Evolutionary conservation across 257 asterid species (phyloP), one percentile per base, ranked within the genome.

Genomic region (Penstemon eatonii): DNA sequence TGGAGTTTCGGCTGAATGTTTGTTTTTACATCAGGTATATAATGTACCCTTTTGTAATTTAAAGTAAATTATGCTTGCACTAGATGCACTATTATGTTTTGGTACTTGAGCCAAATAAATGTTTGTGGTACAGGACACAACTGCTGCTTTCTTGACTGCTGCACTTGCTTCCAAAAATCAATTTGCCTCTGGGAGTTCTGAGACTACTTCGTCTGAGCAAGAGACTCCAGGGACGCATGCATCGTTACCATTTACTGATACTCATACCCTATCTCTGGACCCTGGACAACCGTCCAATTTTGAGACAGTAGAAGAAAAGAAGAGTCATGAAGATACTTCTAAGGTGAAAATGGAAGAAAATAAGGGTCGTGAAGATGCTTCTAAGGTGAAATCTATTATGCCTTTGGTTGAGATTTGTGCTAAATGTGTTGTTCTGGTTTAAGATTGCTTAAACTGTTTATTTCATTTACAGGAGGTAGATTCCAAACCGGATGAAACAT

Each of bases 81-180:
- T 40, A 50, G n/a, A 40, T 66, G 38, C 18, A 39, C 42, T 71
- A 13, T 33, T 33, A 0, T 69, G 40, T 51, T 70, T 62, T 52
- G 5, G 61, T 49, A 40, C 59, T 49, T 33, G 45, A 36, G 56
- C 54, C 10, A 61, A 46, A 5, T 43, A 47, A 47, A 65, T 62
- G 51, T 45, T 64, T 79, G 57, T 79, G 67, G 53, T 81, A 47
- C 75, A 93, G 99, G 97, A 90, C 73, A 82, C 96, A 65, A 79
- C 98, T 76, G 89, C 95, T 25, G 82, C 95, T 63, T 82, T 82
- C 77, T 79, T 92, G 85, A 68, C 85, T 70, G 87, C 90, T 70
- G 89, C 96, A 63, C 88, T 90, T 78, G 90, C 91, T 76, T 82
- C 96, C 47, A 81, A 79, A 58, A 77, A 79, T 8, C 84, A 84